These are phyloP conservation scores for Xylogone sp. DNA, from an alignment of 2,329 filamentous ascomycete species.

Conservation along the genomic window DNA sequence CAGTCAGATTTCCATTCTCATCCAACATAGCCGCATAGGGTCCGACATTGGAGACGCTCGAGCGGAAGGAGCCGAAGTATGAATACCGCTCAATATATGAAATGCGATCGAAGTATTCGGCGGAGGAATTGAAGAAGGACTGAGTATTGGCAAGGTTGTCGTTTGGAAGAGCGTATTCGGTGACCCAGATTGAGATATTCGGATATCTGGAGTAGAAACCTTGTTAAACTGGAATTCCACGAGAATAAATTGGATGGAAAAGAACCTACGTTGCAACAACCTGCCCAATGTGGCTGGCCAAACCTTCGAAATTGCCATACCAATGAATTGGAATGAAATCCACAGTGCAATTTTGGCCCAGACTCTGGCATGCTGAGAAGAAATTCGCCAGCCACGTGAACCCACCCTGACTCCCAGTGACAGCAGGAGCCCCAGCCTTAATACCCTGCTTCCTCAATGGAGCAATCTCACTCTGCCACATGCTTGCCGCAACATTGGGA, in stretches of 20 bases:
- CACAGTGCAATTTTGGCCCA: slow-evolving; percentile 51
- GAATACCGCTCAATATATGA: slow-evolving; percentile 64
- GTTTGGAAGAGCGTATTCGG: slow-evolving; percentile 65
- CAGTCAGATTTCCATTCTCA: slow-evolving; percentile 63
- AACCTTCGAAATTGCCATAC: slow-evolving; percentile 54
- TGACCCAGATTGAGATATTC: slow-evolving; percentile 67
- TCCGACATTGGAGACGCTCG: slow-evolving; percentile 67
- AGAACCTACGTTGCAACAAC: slow-evolving; percentile 22
- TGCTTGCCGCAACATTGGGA: slow-evolving; percentile 56
- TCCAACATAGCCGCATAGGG: slow-evolving; percentile 69
- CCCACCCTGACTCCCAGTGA: slow-evolving; percentile 58
- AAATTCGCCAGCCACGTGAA: slow-evolving; percentile 67
- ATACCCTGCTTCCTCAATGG: slow-evolving; percentile 62
- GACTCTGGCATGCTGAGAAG: slow-evolving; percentile 55
- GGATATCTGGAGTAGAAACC: slow-evolving; percentile 44
- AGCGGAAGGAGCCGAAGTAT: slow-evolving; percentile 70
- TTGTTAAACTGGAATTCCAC: slow-evolving; percentile 3
- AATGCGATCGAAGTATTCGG: slow-evolving; percentile 63
- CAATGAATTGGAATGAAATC: slow-evolving; percentile 64
- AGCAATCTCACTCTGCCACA: slow-evolving; percentile 69
- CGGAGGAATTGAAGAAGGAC: slow-evolving; percentile 62
- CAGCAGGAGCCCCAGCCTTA: slow-evolving; percentile 66
- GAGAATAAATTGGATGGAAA: neutral
- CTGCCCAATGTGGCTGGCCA: slow-evolving; percentile 32
- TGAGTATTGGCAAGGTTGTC: slow-evolving; percentile 55